Base-by-base conservation (phyloP, 208 protist genomes). In the Angomonas deanei region DNA sequence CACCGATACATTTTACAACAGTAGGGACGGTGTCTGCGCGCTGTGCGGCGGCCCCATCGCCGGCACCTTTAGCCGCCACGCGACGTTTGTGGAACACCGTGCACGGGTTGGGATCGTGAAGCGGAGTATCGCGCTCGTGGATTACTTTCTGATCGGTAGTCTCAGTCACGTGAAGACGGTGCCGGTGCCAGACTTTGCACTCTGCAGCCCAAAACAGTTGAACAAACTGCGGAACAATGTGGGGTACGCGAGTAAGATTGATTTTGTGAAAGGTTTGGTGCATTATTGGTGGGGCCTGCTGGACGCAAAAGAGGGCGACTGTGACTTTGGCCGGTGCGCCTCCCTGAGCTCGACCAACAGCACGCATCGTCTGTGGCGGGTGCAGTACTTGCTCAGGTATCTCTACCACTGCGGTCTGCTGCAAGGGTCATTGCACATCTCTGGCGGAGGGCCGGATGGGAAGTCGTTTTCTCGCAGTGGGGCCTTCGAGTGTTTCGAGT, bases 401-500 rank as follows among this genome's bases (percentile, higher is more conserved):
- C 66, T 84, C 13, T 64, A 66, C 24, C 61, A 76, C 32, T 55
- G 69, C 34, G 73, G 56, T 28, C 68, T 84, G 13, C 70, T 84
- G 6, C 68, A 73, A 17, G 61, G 72, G 48, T 72, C 68, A 46
- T 60, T 83, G 15, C 54, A 33, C 6, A 33, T 65, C 26, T 48
- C 55, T 5, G 67, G 34, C 31, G 21, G 13, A 21, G 6, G 49
- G 11, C 1, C 5, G 23, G 36, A 42, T 3, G 57, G 39, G 11
- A 46, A n/a, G n/a, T n/a, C 27, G 8, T 81, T 84, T 61, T 33
- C 72, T 21, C 74, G 82, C 2, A 70, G 53, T 10, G 48, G 59
- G 10, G 57, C 68, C 13, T 96, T 96, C 64, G 79, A 96, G 72
- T 76, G 84, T 0, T 76, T 64, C 33, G 89, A 96, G 63, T 88